Evolutionary conservation across 2,329 filamentous ascomycete species (phyloP), one percentile per base, ranked within the genome.

Genomic region (Dactylellina sp.): DNA sequence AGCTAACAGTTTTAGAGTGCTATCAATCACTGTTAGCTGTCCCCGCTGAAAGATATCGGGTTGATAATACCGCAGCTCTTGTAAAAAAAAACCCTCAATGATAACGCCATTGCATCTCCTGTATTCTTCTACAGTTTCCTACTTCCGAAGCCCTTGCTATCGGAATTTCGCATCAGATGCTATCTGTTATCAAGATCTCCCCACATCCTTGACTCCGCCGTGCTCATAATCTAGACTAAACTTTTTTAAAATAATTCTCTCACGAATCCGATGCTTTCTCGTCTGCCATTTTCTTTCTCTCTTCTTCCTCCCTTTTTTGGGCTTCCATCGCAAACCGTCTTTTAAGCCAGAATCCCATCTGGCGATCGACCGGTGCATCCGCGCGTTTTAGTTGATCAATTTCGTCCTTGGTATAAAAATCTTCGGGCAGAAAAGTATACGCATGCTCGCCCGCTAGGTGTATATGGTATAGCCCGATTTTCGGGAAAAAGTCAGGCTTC

Each of bases 401-500:
- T 6, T 65, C 56, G 1, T 37, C 0, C 35, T 35, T 64, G 22
- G 14, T 25, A 9, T 39, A 61, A 28, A 65, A 65, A n/a, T 74
- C 60, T 7, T 6, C 5, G 1, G 61, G 52, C 12, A 14, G 35
- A 28, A 50, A 68, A 18, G 49, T 56, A 42, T 44, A 66, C 28
- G 55, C 42, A 12, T 57, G 14, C 12, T 11, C n/a, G n/a, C 22
- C 39, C 2, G 56, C 49, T 7, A 25, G 39, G 42, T 75, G 71
- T 6, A 65, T 7, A 55, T 64, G 50, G 12, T 47, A 56, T 1
- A 68, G 44, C 9, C 62, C 49, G 5, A 68, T 7, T n/a, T 57
- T 18, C 24, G 24, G 11, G 7, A 40, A 75, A 14, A 68, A 20
- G 37, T 75, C 62, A 11, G 71, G 62, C 28, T 75, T 75, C 20